Evolutionary conservation across 2,329 filamentous ascomycete species (phyloP).

Genomic region (Aspergillus sp.): DNA sequence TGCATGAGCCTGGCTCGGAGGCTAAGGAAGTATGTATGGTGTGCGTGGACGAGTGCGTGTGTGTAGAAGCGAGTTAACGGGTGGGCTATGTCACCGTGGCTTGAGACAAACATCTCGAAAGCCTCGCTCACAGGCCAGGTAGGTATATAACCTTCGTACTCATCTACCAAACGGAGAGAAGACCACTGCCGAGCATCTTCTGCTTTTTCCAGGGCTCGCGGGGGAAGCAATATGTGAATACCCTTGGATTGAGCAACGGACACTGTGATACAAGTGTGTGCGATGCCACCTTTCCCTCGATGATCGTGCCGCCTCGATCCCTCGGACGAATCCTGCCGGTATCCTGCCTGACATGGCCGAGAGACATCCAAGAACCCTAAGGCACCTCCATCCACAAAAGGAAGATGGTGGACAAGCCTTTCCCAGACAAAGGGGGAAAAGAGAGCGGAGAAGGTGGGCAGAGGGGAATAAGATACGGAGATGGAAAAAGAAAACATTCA

Average conservation of each 20-base stretch:
- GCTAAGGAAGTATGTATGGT: constrained; percentile 1
- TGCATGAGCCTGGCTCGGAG: constrained; percentile 10
- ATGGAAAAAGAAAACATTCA: background rate
- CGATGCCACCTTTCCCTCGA: background rate
- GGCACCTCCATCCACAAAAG: background rate
- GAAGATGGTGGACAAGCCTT: background rate
- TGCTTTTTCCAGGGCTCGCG: background rate
- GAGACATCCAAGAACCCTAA: background rate
- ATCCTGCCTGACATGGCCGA: constrained; percentile 8
- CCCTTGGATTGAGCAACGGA: background rate
- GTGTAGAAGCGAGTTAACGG: background rate
- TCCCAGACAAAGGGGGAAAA: background rate
- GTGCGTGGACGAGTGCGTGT: constrained; percentile 4
- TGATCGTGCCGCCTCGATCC: background rate
- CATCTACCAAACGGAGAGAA: background rate
- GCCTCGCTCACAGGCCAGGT: background rate
- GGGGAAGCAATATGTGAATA: background rate
- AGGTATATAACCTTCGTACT: constrained; percentile 3
- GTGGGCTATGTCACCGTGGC: constrained; percentile 1
- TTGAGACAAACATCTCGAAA: background rate
- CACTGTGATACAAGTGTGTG: constrained; percentile 8
- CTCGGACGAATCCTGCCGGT: constrained; percentile 6
- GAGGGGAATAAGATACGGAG: background rate
- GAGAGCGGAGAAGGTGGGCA: too few species aligned
- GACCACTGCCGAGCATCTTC: background rate